Percentiles rank a stretch among this genome's conserved stretches.
Evolutionary conservation across 306 rosid genomes (phyloP).

Genomic region (Dalbergia cochinchinensis): DNA sequence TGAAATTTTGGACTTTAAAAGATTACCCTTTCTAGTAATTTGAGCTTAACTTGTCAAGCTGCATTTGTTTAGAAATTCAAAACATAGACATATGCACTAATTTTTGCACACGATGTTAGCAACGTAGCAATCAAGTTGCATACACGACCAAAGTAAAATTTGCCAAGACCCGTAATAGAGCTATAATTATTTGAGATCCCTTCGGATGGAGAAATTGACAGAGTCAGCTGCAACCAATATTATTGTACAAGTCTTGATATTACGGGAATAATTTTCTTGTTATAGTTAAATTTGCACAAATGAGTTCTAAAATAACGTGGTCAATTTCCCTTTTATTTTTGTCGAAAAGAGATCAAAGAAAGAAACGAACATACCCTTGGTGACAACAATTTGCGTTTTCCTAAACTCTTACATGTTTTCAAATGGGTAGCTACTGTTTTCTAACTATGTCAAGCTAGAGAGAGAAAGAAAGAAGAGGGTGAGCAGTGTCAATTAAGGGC

Average conservation of each 20-base stretch:
- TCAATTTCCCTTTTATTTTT: constrained; percentile 24
- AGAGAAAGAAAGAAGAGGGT: constrained; percentile 36
- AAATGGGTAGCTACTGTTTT: constrained; percentile 43
- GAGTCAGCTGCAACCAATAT: constrained; percentile 5
- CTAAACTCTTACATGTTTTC: constrained; percentile 37
- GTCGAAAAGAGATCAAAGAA: not conserved
- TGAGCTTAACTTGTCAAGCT: not conserved
- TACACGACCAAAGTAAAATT: not conserved
- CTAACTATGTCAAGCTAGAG: constrained; percentile 31
- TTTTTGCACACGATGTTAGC: not conserved
- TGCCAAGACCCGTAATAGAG: not conserved
- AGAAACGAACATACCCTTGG: constrained; percentile 51
- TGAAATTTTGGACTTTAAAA: constrained; percentile 30
- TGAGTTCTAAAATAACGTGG: not conserved
- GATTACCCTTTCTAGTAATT: constrained; percentile 14
- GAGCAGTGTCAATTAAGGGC: not conserved
- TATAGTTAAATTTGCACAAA: constrained; percentile 28
- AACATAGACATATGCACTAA: not conserved
- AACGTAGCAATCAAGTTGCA: not conserved
- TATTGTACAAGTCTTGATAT: constrained; percentile 18
- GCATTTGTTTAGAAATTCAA: not conserved
- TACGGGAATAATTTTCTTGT: not conserved
- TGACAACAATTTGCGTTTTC: constrained; percentile 73
- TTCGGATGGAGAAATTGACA: not conserved
- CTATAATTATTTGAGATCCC: not conserved